Evolutionary conservation across 192 early-diverging fungal species (phyloP).

Genomic region (Tieghemiomyces parasiticus): DNA sequence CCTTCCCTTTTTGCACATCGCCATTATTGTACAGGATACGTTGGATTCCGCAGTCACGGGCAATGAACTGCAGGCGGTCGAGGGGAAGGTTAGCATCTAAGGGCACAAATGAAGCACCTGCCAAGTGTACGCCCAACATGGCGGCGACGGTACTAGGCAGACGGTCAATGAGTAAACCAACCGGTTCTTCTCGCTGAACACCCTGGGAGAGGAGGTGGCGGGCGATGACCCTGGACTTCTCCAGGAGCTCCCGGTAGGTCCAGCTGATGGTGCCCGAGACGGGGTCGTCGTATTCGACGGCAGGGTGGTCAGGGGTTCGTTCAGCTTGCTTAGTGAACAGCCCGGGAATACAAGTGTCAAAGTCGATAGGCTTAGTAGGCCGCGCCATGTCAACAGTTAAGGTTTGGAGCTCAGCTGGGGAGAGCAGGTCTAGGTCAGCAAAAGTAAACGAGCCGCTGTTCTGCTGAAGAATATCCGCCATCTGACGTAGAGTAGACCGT

Average conservation of each 20-base stretch:
- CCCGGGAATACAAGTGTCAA: background rate
- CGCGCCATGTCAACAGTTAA: background rate
- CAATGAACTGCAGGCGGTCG: background rate
- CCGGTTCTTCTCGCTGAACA: background rate
- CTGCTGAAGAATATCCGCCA: background rate
- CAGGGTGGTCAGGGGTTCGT: background rate
- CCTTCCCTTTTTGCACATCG: background rate
- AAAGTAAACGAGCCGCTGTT: background rate
- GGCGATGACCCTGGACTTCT: background rate
- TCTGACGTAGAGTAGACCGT: background rate
- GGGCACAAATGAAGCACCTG: background rate
- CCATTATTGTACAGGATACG: background rate
- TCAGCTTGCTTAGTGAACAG: background rate
- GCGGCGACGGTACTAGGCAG: background rate
- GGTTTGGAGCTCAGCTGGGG: background rate
- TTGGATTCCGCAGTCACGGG: background rate
- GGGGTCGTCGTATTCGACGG: background rate
- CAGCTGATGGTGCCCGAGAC: background rate
- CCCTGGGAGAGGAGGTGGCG: background rate
- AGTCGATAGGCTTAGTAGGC: background rate
- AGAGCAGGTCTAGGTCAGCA: background rate
- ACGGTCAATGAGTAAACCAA: background rate
- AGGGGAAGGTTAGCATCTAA: background rate
- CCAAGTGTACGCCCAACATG: background rate
- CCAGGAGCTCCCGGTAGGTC: background rate